A percentile compares a stretch with the other conserved stretches of the same genome.
These are phyloP conservation scores for Podochytrium sp. DNA, from an alignment of 192 early-diverging fungal genomes.

Conservation along the genomic window DNA sequence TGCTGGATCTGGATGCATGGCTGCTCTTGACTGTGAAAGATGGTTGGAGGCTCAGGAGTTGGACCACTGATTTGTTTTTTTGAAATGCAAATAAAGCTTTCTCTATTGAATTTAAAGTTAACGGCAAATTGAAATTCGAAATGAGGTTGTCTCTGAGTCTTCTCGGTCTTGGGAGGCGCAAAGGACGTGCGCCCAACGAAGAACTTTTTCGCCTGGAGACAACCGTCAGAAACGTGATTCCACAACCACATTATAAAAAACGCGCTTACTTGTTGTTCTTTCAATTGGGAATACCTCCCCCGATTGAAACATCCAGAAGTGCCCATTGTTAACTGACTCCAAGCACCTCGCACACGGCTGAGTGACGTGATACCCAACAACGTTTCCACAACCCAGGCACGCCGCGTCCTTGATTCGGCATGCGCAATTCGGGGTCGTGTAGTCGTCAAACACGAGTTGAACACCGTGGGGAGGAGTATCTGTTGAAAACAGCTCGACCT, in stretches of 20 bases:
- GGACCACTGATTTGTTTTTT: slow-evolving; percentile 51
- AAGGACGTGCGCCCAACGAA: slow-evolving; percentile 35
- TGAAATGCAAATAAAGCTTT: neutral
- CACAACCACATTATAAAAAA: neutral
- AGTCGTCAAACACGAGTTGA: slow-evolving; percentile 55
- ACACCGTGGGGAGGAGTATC: slow-evolving; percentile 57
- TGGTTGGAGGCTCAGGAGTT: slow-evolving; percentile 74
- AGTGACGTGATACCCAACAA: slow-evolving; percentile 64
- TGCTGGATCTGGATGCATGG: slow-evolving; percentile 93
- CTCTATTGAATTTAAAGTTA: neutral
- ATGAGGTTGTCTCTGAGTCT: slow-evolving; percentile 2
- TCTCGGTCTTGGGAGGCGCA: slow-evolving; percentile 22
- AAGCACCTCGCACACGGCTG: slow-evolving; percentile 59
- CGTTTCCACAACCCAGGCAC: slow-evolving; percentile 61
- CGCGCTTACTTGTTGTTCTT: neutral
- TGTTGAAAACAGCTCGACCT: slow-evolving; percentile 61
- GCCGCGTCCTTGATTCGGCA: slow-evolving; percentile 60
- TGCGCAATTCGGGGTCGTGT: slow-evolving; percentile 57
- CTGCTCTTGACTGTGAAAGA: slow-evolving; percentile 94
- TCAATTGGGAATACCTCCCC: slow-evolving; percentile 52
- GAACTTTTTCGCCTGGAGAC: slow-evolving; percentile 13
- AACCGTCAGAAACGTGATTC: neutral
- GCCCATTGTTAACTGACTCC: slow-evolving; percentile 65
- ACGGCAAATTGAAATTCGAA: neutral
- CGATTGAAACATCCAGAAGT: slow-evolving; percentile 59